Conservation (phyloP, 768 basidiomycete species). For the Coprinellus micaceus region DNA sequence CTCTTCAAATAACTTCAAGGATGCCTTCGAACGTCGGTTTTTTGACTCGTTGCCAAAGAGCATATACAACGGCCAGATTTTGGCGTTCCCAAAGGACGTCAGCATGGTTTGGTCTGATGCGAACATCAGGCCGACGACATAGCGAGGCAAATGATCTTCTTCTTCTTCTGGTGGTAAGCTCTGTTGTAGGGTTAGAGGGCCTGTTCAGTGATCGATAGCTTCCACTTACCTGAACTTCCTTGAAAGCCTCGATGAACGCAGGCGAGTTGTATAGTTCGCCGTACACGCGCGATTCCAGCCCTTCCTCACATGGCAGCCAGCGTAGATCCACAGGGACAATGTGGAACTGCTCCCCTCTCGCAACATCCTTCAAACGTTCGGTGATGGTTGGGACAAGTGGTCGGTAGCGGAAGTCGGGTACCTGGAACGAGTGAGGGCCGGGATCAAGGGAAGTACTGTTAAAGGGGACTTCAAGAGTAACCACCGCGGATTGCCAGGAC, state of each 20-base stretch:
- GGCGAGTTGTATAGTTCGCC: conserved; percentile 19
- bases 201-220: too few species aligned
- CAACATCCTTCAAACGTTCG: background rate
- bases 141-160: conserved; percentile 13
- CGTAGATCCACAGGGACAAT: conserved; percentile 14
- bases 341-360: conserved; percentile 10
- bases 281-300: conserved; percentile 11
- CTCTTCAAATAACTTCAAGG: background rate
- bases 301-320: conserved; percentile 6
- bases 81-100: background rate
- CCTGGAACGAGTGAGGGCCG: background rate
- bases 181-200: too few species aligned
- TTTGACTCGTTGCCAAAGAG: background rate
- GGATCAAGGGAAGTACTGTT: background rate
- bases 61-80: background rate
- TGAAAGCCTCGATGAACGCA: conserved; percentile 16
- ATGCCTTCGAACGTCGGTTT: background rate
- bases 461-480: conserved; percentile 5
- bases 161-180: background rate
- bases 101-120: background rate
- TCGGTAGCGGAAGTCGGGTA: background rate
- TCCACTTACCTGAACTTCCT: background rate
- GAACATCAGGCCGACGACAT: conserved; percentile 12
- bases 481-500: background rate
- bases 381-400: background rate